Evolutionary conservation across 2,329 filamentous ascomycete genomes (phyloP).

Genomic region (Tolypocladium sp.): DNA sequence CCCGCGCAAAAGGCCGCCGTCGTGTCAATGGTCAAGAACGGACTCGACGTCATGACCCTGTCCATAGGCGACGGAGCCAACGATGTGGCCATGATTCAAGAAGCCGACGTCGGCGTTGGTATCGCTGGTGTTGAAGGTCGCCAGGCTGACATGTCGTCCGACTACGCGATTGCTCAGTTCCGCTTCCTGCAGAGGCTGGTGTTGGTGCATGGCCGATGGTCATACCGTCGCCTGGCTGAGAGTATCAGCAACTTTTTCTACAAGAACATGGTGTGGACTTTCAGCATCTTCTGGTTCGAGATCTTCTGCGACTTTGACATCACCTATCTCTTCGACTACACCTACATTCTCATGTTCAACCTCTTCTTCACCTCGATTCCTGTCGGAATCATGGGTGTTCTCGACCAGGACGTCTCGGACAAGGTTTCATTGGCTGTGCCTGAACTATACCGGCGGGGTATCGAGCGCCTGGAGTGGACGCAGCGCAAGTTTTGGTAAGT

Average conservation of each 20-base stretch:
- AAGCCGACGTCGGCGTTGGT: conserved; percentile 92
- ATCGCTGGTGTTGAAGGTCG: conserved; percentile 89
- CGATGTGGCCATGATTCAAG: conserved; percentile 96
- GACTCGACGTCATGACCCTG: conserved; percentile 90
- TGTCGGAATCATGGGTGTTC: conserved; percentile 88
- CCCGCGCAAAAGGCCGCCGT: conserved; percentile 97
- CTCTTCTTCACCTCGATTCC: conserved; percentile 92
- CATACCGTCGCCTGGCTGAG: conserved; percentile 88
- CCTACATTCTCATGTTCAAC: conserved; percentile 95
- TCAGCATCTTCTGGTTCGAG: conserved; percentile 94
- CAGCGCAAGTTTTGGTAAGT: conserved; percentile 89
- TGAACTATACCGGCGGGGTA: conserved; percentile 89
- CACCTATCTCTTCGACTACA: conserved; percentile 95
- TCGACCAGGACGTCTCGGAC: conserved; percentile 95
- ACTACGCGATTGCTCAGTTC: conserved; percentile 93
- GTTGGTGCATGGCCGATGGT: conserved; percentile 88
- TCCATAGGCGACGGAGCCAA: conserved; percentile 92
- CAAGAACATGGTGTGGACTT: conserved; percentile 99
- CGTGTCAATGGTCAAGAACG: conserved; percentile 88
- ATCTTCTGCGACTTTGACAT: conserved; percentile 94
- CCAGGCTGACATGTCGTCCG: conserved; percentile 91
- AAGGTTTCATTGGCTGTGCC: conserved; percentile 89
- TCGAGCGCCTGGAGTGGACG: conserved; percentile 94
- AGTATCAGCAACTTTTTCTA: conserved; percentile 99
- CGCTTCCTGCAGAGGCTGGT: conserved; percentile 77